Evolutionary conservation across 2,329 filamentous ascomycete species (phyloP), one percentile per base, ranked within the genome.

Genomic region (Grosmannia penicillata): DNA sequence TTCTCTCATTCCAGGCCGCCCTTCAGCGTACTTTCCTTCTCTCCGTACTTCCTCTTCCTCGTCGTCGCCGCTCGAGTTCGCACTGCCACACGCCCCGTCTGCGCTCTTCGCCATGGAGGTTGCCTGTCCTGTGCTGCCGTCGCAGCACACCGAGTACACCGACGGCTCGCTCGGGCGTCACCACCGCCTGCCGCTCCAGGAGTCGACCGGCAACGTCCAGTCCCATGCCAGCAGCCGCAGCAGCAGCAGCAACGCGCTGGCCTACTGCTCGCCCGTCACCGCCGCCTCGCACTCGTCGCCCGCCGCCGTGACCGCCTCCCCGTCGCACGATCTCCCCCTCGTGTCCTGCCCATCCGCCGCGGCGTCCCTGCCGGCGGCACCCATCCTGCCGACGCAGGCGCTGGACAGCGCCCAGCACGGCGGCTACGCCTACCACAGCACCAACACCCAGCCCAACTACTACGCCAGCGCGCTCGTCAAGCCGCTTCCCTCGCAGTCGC

Each of bases 181-280:
- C 46, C 57, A 57, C 45, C 50, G 65, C 43, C 56, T 63, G 43
- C 68, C 70, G 23, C 59, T 74, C 27, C 58, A 65, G 41, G 69
- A 74, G 48, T 62, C 66, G 17, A 66, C 61, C 11, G 63, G 64
- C 48, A 74, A 73, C 52, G 56, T 61, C 33, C 69, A 73, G 49
- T 51, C 41, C 14, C 43, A 43, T 40, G 15, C 36, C 42, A 40
- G 34, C 38, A 40, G 19, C 33, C n/a, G n/a, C n/a, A 37, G n/a
- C 21, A 17, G 19, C 41, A 41, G 15, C 39, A 33, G 15, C 33
- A 42, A 27, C 36, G 32, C 59, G 23, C 59, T 64, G 29, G 46
- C 61, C 64, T 54, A 60, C 57, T 46, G 60, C 54, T 46, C 56
- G 55, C 35, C 57, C 59, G 40, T 54, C 56, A 45, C 27, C 13